A percentile compares a stretch with the other conserved stretches of the same genome.
phyloP scores from a whole-genome alignment of 2,329 filamentous ascomycete genomes.

The Hypoxylon sp. region DNA sequence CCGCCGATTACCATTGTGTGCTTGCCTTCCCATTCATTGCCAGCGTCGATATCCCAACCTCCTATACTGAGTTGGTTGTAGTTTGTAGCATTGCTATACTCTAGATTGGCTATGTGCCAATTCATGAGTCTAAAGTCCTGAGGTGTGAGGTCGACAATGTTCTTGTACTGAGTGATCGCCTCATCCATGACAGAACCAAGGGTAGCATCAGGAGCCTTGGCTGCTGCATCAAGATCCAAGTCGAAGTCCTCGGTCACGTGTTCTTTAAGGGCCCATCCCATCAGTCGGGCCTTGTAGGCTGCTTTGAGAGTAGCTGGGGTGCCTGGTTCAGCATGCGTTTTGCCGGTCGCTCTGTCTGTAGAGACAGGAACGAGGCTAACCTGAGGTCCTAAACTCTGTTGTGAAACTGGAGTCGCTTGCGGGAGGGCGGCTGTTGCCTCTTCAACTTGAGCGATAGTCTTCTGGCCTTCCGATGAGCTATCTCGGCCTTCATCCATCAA shows the following conservation, averaged over 20 bases:
- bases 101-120: slow-evolving; percentile 98
- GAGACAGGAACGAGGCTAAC: slow-evolving; percentile 74
- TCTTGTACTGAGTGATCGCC: slow-evolving; percentile 89
- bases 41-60: slow-evolving; percentile 97
- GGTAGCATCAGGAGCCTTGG: slow-evolving; percentile 76
- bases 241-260: slow-evolving; percentile 75
- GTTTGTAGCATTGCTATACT: slow-evolving; percentile 96
- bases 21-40: slow-evolving; percentile 96
- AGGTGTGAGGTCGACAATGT: slow-evolving; percentile 84
- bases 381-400: slow-evolving; percentile 68
- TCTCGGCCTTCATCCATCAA: slow-evolving; percentile 88
- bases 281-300: slow-evolving; percentile 80
- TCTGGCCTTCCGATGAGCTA: slow-evolving; percentile 76
- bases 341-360: slow-evolving; percentile 78
- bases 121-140: slow-evolving; percentile 93
- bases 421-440: slow-evolving; percentile 75
- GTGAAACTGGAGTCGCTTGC: slow-evolving; percentile 67
- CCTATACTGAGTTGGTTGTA: slow-evolving; percentile 88
- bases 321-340: slow-evolving; percentile 79
- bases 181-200: slow-evolving; percentile 93
- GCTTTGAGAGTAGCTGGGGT: slow-evolving; percentile 79
- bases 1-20: slow-evolving; percentile 95
- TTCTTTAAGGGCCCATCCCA: slow-evolving; percentile 85
- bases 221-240: slow-evolving; percentile 78
- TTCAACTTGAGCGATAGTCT: slow-evolving; percentile 81